A percentile compares a stretch with the other conserved stretches of the same genome.
phyloP scores from a whole-genome alignment of 2,329 filamentous ascomycete species.

The Nemania abortiva region DNA sequence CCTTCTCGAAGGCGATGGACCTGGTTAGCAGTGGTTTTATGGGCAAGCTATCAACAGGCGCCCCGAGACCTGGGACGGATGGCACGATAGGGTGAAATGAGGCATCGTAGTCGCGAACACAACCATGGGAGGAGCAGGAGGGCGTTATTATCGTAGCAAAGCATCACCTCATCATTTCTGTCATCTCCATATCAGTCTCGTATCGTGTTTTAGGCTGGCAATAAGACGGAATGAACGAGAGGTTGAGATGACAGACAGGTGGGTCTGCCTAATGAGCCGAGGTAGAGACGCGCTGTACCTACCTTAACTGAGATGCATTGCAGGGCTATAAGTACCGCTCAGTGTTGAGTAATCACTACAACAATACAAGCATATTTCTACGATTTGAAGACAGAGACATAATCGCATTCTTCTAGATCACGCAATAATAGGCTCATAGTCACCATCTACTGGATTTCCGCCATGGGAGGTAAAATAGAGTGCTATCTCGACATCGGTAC shows the following conservation, averaged over 20 bases:
- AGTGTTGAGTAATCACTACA: conserved; percentile 26
- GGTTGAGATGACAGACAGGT: not conserved
- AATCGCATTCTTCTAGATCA: conserved; percentile 4
- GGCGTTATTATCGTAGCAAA: not conserved
- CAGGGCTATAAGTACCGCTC: not conserved
- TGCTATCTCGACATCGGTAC: conserved; percentile 75
- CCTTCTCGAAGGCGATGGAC: conserved; percentile 48
- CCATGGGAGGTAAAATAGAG: conserved; percentile 73
- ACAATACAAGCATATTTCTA: not conserved
- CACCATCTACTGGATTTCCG: conserved; percentile 25
- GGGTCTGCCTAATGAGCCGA: not conserved
- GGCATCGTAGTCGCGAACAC: no score
- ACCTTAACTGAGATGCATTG: not conserved
- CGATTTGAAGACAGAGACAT: not conserved
- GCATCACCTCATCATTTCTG: not conserved
- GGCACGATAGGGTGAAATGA: conserved; percentile 45
- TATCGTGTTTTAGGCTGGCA: no score
- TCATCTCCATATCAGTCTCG: not conserved
- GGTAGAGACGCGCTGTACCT: not conserved
- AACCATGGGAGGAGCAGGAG: not conserved
- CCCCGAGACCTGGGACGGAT: conserved; percentile 49
- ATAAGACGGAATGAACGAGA: no score
- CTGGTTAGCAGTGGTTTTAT: conserved; percentile 50
- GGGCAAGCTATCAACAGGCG: conserved; percentile 49
- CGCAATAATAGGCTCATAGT: conserved; percentile 1